A percentile compares a stretch with the other conserved stretches of the same genome.
phyloP scores from a whole-genome alignment of 805 yeast genomes.

The Metschnikowia baotianmanensis region DNA sequence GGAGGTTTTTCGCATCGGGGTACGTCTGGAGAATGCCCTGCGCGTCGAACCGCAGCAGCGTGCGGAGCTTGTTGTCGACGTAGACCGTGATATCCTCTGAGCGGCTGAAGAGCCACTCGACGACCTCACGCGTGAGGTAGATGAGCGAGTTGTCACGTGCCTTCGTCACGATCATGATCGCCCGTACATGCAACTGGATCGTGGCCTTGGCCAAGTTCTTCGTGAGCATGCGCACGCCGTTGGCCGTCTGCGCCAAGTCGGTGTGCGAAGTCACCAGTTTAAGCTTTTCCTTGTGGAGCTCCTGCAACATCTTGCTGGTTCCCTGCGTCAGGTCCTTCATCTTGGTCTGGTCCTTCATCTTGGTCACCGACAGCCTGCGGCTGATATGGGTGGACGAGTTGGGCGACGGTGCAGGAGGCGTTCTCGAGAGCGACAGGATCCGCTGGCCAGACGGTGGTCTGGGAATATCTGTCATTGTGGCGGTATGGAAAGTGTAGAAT shows the following conservation, averaged over 20 bases:
- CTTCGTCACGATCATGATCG: conserved; percentile 83
- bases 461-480: conserved; percentile 4
- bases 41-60: conserved; percentile 62
- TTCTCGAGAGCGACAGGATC: neutral
- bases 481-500: neutral
- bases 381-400: neutral
- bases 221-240: conserved; percentile 75
- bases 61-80: conserved; percentile 68
- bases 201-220: conserved; percentile 69
- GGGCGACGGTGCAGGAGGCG: conserved; percentile 6
- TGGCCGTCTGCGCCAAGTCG: conserved; percentile 75
- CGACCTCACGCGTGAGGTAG: conserved; percentile 72
- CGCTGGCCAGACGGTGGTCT: conserved; percentile 1
- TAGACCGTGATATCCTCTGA: conserved; percentile 48
- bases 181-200: conserved; percentile 63
- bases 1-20: conserved; percentile 43
- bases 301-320: conserved; percentile 20
- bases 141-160: conserved; percentile 80
- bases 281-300: conserved; percentile 41
- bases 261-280: conserved; percentile 65
- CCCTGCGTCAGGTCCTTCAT: conserved; percentile 9
- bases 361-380: conserved; percentile 9
- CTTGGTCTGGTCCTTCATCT: conserved; percentile 9
- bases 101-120: conserved; percentile 64
- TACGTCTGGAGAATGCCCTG: conserved; percentile 47